Conservation (phyloP, 495 filamentous ascomycete species). For the Choiromyces venosus region DNA sequence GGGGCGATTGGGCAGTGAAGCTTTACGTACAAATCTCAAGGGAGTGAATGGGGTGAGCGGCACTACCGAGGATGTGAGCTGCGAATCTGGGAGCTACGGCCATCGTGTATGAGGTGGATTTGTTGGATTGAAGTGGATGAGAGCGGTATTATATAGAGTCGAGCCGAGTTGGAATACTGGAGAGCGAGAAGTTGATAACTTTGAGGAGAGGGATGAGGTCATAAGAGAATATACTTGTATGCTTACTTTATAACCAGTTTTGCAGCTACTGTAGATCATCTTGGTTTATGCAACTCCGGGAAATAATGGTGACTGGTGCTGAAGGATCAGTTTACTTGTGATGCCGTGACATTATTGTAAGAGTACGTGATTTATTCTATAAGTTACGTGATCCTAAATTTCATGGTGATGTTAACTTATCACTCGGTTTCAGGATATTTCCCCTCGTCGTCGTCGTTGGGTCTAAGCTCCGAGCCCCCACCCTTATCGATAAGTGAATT, state of each 20-base stretch:
- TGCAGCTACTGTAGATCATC: no score
- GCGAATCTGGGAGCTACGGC: constrained; percentile 31
- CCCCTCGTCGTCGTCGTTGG: neutral
- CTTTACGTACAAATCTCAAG: constrained; percentile 30
- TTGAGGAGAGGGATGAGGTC: neutral
- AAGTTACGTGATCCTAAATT: no score
- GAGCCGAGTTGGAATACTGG: neutral
- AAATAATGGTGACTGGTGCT: no score
- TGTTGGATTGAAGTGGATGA: neutral
- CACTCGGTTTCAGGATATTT: neutral
- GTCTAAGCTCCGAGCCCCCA: neutral
- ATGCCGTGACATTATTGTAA: no score
- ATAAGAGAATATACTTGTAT: neutral
- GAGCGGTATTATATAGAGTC: neutral
- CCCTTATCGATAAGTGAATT: neutral
- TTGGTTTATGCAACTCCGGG: no score
- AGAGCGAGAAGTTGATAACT: neutral
- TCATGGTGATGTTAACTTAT: no score
- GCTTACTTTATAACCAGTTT: no score
- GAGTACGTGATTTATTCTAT: no score
- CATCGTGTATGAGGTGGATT: constrained; percentile 8
- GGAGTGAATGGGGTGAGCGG: constrained; percentile 20
- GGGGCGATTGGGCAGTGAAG: neutral
- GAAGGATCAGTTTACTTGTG: no score
- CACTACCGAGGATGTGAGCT: constrained; percentile 18